Evolutionary conservation across 352 stramenopile genomes (phyloP).

Genomic region (Globisporangium megalacanthum): DNA sequence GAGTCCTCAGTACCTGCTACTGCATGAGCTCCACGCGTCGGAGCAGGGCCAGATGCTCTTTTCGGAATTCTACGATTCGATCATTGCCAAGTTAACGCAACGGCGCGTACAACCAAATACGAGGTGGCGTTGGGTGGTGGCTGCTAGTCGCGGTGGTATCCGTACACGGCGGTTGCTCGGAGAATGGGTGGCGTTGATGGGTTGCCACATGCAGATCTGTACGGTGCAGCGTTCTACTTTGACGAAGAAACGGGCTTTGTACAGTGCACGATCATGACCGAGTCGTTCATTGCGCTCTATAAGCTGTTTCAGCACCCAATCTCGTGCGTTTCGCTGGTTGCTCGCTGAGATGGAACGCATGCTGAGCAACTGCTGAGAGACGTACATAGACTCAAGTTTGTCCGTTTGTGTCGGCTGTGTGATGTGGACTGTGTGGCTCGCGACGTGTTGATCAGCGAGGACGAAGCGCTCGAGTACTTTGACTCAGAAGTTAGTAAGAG

Average conservation of each 20-base stretch:
- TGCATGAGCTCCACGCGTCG: slow-evolving; percentile 36
- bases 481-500: slow-evolving; percentile 4
- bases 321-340: slow-evolving; percentile 40
- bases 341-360: no score
- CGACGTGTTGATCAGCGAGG: no score
- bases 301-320: slow-evolving; percentile 28
- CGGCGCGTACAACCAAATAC: slow-evolving; percentile 24
- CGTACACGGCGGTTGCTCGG: no score
- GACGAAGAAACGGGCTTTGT: slow-evolving; percentile 53
- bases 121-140: no score
- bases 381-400: no score
- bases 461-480: slow-evolving; percentile 2
- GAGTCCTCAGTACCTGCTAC: slow-evolving; percentile 36
- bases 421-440: background rate
- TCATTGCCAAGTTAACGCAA: slow-evolving; percentile 39
- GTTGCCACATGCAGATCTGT: slow-evolving; percentile 57
- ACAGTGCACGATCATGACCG: slow-evolving; percentile 51
- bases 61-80: slow-evolving; percentile 48
- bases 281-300: slow-evolving; percentile 29
- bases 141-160: no score
- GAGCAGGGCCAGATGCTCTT: slow-evolving; percentile 26
- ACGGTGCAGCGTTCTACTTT: slow-evolving; percentile 62
- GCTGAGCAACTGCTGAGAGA: no score
- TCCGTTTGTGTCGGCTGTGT: no score
- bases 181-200: no score